Percentiles rank a stretch among this genome's conserved stretches.
Conservation (phyloP, 768 basidiomycete genomes). For the Boletus rubroflammeus region DNA sequence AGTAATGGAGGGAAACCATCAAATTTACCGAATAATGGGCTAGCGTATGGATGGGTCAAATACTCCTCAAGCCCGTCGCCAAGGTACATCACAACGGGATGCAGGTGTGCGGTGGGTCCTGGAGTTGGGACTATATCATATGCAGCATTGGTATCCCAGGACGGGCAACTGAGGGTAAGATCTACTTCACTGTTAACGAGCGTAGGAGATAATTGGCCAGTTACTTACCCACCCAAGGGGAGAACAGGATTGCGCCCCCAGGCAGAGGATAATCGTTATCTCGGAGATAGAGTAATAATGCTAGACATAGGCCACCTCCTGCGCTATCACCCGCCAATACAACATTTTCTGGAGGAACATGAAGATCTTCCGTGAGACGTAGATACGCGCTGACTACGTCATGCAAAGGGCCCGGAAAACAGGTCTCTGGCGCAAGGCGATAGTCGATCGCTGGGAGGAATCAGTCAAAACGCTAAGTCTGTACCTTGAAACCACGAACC, state of each 20-base stretch:
- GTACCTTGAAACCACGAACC: slow-evolving; percentile 38
- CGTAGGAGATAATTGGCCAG: neutral
- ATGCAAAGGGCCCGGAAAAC: slow-evolving; percentile 84
- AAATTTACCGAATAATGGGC: slow-evolving; percentile 90
- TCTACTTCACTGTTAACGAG: slow-evolving; percentile 42
- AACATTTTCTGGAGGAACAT: slow-evolving; percentile 89
- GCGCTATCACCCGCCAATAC: slow-evolving; percentile 89
- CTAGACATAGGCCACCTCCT: slow-evolving; percentile 84
- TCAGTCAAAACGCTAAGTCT: neutral
- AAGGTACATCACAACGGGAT: slow-evolving; percentile 92
- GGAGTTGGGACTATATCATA: slow-evolving; percentile 82
- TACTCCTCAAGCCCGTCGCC: slow-evolving; percentile 77
- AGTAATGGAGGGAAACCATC: slow-evolving; percentile 83
- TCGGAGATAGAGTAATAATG: slow-evolving; percentile 89
- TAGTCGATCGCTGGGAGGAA: slow-evolving; percentile 75
- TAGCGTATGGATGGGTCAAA: slow-evolving; percentile 94
- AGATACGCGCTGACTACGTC: slow-evolving; percentile 88
- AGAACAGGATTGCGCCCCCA: slow-evolving; percentile 83
- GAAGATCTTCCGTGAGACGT: slow-evolving; percentile 80
- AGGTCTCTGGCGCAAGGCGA: slow-evolving; percentile 91
- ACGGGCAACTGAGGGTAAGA: slow-evolving; percentile 94
- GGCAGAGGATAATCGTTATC: slow-evolving; percentile 86
- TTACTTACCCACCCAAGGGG: slow-evolving; percentile 89
- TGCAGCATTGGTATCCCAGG: slow-evolving; percentile 93
- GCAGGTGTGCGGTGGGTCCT: slow-evolving; percentile 73